Evolutionary conservation across 352 stramenopile species (phyloP), one percentile per base, ranked within the genome.

Genomic region (Thraustotheca clavata): DNA sequence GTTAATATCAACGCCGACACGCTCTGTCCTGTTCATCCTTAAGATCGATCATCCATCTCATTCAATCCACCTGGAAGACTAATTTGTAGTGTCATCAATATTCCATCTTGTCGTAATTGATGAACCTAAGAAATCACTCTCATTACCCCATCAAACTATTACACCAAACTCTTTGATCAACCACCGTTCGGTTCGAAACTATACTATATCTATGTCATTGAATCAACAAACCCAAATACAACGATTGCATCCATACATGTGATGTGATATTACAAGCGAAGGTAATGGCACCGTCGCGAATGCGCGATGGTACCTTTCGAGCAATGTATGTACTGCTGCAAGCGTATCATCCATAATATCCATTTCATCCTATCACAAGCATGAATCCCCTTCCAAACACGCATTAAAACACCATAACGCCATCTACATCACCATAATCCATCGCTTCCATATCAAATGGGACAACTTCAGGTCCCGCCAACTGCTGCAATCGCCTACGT

Each of bases 261-360:
- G 55, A 27, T 62, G 55, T 26, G 31, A 46, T 7, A 62, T 20
- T 11, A 62, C 55, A n/a, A 62, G 38, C 7, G 55, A 62, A 14
- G 55, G 55, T 27, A 62, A n/a, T 7, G 11, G 11, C 3, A 62
- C 26, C 9, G 55, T n/a, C 11, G 55, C 55, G 35, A 49, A 62
- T 29, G n/a, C 55, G 6, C 16, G 11, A 27, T 62, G 55, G n/a
- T 62, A 52, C 43, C 55, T 38, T 14, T 41, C 35, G 4, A 62
- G 34, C n/a, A 62, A 27, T 20, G 52, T 16, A 33, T 62, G 55
- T 29, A 62, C 52, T 22, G 55, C 55, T 12, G 55, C 55, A 6
- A 62, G 26, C 4, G 55, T 62, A 29, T 62, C 55, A 41, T 62
- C 34, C 55, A 62, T 62, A n/a, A 62, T 31, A 14, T 14, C 55